Base-by-base conservation (phyloP, 1,284 basidiomycete species). In the Ceratobasidium theobromae region DNA sequence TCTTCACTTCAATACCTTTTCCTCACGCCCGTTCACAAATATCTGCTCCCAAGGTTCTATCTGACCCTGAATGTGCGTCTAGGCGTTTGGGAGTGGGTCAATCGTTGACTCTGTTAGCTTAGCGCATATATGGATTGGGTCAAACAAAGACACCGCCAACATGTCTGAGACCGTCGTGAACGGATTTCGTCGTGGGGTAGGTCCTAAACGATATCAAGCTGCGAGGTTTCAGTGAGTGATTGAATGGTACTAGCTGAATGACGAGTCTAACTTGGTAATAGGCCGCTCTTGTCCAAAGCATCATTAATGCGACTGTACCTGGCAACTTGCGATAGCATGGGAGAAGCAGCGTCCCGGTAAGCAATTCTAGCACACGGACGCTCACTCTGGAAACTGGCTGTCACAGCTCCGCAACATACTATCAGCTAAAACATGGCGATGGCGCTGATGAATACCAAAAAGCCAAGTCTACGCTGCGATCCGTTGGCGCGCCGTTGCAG, bases 81-180 rank as follows among this genome's bases (percentile, higher is more conserved):
- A 48, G 23, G 27, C 21, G 5, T 27, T 27, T 48, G 11, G 45
- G 27, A 27, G 3, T 25, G 21, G n/a, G n/a, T n/a, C n/a, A n/a
- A n/a, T 48, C 5, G 45, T 21, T 48, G 45, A 48, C 5, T 48
- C 9, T 25, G 16, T 11, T 25, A n/a, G 5, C 46, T 68, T 67
- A 89, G 88, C 88, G 0, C 73, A 92, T 2, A 88, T 83, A 68
- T 93, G 86, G 85, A 77, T 84, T 9, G 81, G 83, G 57, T 77
- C 79, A 0, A 70, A 25, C 68, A 74, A 2, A 72, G 27, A 8
- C 18, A 64, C 74, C 33, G 89, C 93, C 72, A 79, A 38, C 4
- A 30, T 21, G 14, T 43, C 48, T 4, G 58, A 64, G 35, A 64
- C 58, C 1, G 41, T 64, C 11, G 58, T 64, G 35, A 64, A 64